A percentile compares a stretch with the other conserved stretches of the same genome.
Conservation (phyloP, 2,329 filamentous ascomycete species). For the Mollisiaceae sp. region DNA sequence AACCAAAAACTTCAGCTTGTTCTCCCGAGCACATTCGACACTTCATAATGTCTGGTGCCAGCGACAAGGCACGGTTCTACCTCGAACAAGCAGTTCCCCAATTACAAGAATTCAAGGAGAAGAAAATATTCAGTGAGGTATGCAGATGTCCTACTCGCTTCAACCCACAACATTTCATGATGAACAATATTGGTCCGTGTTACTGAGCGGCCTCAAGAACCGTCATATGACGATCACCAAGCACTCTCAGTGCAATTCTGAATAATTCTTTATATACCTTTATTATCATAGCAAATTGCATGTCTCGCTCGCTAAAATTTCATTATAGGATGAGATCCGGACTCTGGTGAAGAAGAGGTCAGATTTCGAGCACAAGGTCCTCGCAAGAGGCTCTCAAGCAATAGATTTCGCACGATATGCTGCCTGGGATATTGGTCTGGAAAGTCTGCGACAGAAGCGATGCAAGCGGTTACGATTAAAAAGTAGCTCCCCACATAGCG, state of each 20-base stretch:
- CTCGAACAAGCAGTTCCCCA: constrained; percentile 92
- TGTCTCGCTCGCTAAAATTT: neutral
- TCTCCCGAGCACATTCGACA: neutral
- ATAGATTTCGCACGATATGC: constrained; percentile 86
- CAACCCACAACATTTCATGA: constrained; percentile 54
- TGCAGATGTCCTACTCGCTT: constrained; percentile 24
- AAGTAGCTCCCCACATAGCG: constrained; percentile 66
- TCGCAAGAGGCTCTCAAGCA: constrained; percentile 77
- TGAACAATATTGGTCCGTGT: constrained; percentile 95
- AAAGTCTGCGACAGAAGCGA: constrained; percentile 80
- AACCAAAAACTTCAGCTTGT: neutral
- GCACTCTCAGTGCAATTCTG: constrained; percentile 78
- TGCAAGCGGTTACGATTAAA: constrained; percentile 81
- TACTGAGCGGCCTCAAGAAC: constrained; percentile 95
- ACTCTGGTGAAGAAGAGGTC: constrained; percentile 89
- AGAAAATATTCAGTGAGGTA: constrained; percentile 86
- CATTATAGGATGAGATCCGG: constrained; percentile 78
- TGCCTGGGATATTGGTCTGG: constrained; percentile 71
- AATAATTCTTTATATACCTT: constrained; percentile 41
- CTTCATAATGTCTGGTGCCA: constrained; percentile 74
- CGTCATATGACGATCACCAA: constrained; percentile 79
- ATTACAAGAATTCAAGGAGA: constrained; percentile 88
- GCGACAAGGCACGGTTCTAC: constrained; percentile 94
- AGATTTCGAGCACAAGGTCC: constrained; percentile 89
- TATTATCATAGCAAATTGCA: neutral